Conservation (phyloP, 1,139 yeast genomes). For the Hyphopichia burtonii region DNA sequence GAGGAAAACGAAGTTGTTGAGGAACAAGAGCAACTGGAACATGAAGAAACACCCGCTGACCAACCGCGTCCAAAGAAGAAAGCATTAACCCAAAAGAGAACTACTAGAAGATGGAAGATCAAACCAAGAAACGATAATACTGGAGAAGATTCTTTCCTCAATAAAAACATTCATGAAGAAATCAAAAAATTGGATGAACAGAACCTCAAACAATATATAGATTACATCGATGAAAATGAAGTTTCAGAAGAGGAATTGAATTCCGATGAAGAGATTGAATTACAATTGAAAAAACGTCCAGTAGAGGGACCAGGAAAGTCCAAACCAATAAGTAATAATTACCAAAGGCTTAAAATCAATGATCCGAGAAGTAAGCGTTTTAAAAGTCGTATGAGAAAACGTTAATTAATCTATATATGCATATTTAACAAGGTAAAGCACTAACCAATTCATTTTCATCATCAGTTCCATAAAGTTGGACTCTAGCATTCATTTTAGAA, state of each 20-base stretch:
- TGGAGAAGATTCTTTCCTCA: conserved; percentile 21
- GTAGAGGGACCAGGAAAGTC: conserved; percentile 19
- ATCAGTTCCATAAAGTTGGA: conserved; percentile 18
- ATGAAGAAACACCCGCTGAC: conserved; percentile 9
- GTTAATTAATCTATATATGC: conserved; percentile 3
- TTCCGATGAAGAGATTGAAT: conserved; percentile 10
- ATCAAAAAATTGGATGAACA: conserved; percentile 29
- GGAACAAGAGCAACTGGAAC: conserved; percentile 1
- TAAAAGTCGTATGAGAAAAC: conserved; percentile 14
- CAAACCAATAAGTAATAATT: conserved; percentile 39
- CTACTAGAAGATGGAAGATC: conserved; percentile 60
- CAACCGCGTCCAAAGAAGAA: conserved; percentile 17
- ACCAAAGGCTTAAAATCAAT: conserved; percentile 43
- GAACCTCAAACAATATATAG: conserved; percentile 17
- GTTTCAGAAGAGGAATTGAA: conserved; percentile 16
- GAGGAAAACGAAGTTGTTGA: conserved; percentile 12
- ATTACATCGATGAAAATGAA: conserved; percentile 21
- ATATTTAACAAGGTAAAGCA: conserved; percentile 11
- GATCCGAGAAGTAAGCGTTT: conserved; percentile 33
- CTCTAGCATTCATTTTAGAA: conserved; percentile 11
- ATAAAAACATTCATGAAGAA: conserved; percentile 40
- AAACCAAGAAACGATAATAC: conserved; percentile 33
- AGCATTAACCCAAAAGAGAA: conserved; percentile 56
- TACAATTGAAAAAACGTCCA: conserved; percentile 5
- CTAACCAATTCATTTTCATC: conserved; percentile 24